phyloP scores from a whole-genome alignment of 2,329 filamentous ascomycete genomes.

The Thielaviopsis cerberus region DNA sequence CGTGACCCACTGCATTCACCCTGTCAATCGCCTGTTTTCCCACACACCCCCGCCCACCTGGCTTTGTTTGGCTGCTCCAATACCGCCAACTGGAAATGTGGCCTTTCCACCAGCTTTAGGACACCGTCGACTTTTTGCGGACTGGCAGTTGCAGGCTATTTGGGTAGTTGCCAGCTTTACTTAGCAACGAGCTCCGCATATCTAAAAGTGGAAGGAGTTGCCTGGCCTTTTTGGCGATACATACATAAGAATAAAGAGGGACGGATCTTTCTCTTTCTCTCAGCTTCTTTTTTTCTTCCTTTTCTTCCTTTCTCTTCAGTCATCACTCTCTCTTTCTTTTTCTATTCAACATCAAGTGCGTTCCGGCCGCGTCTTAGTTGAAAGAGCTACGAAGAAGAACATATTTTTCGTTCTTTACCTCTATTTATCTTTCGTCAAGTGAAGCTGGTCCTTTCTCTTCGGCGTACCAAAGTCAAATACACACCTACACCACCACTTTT shows the following conservation, averaged over 20 bases:
- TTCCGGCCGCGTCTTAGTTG: conserved; percentile 5
- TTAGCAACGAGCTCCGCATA: too few species aligned
- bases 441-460: conserved; percentile 13
- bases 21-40: background rate
- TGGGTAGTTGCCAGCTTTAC: background rate
- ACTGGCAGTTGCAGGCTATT: conserved; percentile 14
- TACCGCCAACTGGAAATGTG: conserved; percentile 25
- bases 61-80: background rate
- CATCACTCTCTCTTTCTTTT: conserved; percentile 13
- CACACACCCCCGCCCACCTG: background rate
- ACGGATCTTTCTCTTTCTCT: conserved; percentile 15
- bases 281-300: conserved; percentile 13
- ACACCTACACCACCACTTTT: conserved; percentile 7
- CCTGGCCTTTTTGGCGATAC: conserved; percentile 3
- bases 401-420: background rate
- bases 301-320: background rate
- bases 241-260: conserved; percentile 4
- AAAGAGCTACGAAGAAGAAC: background rate
- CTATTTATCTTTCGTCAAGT: conserved; percentile 1
- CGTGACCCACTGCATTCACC: background rate
- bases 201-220: background rate
- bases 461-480: conserved; percentile 1
- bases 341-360: conserved; percentile 11
- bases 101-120: conserved; percentile 20
- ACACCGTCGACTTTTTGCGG: conserved; percentile 17